A percentile compares a stretch with the other conserved stretches of the same genome.
These are phyloP conservation scores for Roridomyces roridus DNA, from an alignment of 768 basidiomycete species.

Conservation along the genomic window DNA sequence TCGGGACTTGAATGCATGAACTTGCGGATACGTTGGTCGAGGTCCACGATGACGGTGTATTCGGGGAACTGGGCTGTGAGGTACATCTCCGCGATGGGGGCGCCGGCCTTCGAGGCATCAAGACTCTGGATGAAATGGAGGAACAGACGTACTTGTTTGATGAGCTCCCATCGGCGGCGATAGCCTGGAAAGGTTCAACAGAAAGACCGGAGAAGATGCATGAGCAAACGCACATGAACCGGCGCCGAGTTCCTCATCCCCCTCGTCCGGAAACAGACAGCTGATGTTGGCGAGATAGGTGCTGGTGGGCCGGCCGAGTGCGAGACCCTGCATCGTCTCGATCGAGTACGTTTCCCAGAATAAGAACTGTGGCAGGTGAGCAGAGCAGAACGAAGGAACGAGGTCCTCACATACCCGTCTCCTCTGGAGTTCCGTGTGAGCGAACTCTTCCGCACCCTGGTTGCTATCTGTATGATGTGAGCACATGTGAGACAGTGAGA, in stretches of 20 bases:
- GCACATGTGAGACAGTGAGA: too few species aligned
- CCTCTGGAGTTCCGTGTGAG: background rate
- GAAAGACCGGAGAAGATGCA: too few species aligned
- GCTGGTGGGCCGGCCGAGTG: slow-evolving; percentile 3
- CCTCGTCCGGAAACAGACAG: slow-evolving; percentile 10
- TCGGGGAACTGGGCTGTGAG: background rate
- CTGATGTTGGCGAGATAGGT: background rate
- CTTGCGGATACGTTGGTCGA: slow-evolving; percentile 12
- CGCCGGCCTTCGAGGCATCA: background rate
- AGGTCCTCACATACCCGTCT: background rate
- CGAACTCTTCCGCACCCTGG: too few species aligned
- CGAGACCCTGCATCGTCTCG: slow-evolving; percentile 1
- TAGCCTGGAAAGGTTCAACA: slow-evolving; percentile 1
- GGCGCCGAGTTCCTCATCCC: background rate
- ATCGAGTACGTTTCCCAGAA: slow-evolving; percentile 17
- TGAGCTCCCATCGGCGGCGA: slow-evolving; percentile 7
- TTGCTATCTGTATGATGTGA: too few species aligned
- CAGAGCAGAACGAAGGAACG: background rate
- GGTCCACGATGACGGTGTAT: slow-evolving; percentile 1
- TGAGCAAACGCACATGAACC: too few species aligned
- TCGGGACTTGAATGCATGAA: slow-evolving; percentile 8
- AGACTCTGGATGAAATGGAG: too few species aligned
- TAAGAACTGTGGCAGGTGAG: background rate
- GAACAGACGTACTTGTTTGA: slow-evolving; percentile 9
- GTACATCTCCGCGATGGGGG: slow-evolving; percentile 1